Percentiles rank a stretch among this genome's conserved stretches.
Evolutionary conservation across 2,329 filamentous ascomycete genomes (phyloP).

Genomic region (Rhinocladiella similis): DNA sequence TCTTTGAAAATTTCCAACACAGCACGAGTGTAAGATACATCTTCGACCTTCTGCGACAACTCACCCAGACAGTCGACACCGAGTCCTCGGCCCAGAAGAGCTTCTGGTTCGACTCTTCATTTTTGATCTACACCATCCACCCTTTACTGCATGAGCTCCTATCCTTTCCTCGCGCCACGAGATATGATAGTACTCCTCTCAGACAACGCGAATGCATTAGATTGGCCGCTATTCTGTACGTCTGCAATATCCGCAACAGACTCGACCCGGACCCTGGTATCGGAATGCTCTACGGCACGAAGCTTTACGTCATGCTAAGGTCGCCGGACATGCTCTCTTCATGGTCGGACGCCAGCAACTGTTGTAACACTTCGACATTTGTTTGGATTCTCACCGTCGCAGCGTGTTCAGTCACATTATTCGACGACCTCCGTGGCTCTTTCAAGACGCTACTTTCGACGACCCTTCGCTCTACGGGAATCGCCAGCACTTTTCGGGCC

Average conservation of each 20-base stretch:
- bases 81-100: not conserved
- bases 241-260: conserved; percentile 4
- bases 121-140: conserved; percentile 1
- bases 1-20: not conserved
- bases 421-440: not conserved
- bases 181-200: not conserved
- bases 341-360: not conserved
- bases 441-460: not conserved
- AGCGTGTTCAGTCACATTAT: conserved; percentile 3
- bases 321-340: not conserved
- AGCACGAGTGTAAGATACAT: not conserved
- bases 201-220: conserved; percentile 4
- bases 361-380: not conserved
- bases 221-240: conserved; percentile 1
- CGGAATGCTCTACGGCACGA: conserved; percentile 8
- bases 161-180: not conserved
- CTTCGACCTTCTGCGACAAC: not conserved
- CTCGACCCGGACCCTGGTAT: conserved; percentile 2
- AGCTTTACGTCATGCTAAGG: not conserved
- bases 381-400: conserved; percentile 1
- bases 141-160: conserved; percentile 3
- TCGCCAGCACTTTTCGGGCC: not conserved
- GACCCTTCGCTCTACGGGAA: not conserved
- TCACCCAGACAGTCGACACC: conserved; percentile 2
- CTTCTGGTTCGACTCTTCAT: not conserved